phyloP scores from a whole-genome alignment of 345 rosid genomes.

The Garcia nutans region DNA sequence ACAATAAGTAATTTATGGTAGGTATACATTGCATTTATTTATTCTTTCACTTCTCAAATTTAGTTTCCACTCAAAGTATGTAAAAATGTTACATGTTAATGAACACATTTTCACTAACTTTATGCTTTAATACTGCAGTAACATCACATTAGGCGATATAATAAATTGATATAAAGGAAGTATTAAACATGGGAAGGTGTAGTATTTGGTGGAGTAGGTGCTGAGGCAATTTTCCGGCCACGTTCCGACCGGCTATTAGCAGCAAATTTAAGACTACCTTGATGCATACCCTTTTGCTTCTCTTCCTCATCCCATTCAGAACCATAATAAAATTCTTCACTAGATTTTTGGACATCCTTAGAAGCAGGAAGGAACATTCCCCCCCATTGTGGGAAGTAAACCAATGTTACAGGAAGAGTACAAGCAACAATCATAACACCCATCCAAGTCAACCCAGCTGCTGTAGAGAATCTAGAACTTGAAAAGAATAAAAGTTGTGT shows the following conservation, averaged over 20 bases:
- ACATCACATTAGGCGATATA: no score
- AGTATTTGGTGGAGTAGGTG: constrained; percentile 42
- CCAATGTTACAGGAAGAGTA: constrained; percentile 58
- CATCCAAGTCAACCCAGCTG: constrained; percentile 58
- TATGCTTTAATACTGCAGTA: no score
- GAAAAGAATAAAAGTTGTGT: constrained; percentile 72
- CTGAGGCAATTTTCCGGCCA: constrained; percentile 42
- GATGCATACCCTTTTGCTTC: constrained; percentile 54
- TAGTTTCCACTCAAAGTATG: no score
- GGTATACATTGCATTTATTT: no score
- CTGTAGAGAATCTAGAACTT: constrained; percentile 48
- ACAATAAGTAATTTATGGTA: no score
- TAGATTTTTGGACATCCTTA: constrained; percentile 34
- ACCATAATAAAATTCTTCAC: constrained; percentile 56
- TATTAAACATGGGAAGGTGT: constrained; percentile 50
- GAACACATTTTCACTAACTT: no score
- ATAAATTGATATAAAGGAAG: no score
- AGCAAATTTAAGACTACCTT: constrained; percentile 64
- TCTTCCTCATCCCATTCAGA: constrained; percentile 74
- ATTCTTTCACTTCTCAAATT: no score
- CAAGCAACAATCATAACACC: constrained; percentile 65
- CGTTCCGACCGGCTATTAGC: constrained; percentile 74
- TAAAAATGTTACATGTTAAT: no score
- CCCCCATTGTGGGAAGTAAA: constrained; percentile 85
- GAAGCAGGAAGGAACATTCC: constrained; percentile 67